Evolutionary conservation across 495 filamentous ascomycete species (phyloP).

Genomic region (Aspergillus nanangensis): DNA sequence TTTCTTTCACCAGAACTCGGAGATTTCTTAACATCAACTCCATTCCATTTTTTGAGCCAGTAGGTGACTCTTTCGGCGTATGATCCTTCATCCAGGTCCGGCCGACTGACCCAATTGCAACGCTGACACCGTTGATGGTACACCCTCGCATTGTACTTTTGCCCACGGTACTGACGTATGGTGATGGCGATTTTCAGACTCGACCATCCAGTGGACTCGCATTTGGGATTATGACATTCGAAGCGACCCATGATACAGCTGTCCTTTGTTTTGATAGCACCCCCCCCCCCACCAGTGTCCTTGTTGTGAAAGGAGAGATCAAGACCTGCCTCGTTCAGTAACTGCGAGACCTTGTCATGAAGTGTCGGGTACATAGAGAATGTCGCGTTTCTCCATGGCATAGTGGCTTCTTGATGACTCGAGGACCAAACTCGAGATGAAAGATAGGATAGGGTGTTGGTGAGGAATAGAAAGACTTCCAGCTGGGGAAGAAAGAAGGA

Average conservation of each 20-base stretch:
- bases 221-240: conserved; percentile 16
- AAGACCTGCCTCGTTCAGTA: conserved; percentile 8
- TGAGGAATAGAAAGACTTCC: too few relatives aligned
- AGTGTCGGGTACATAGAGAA: conserved; percentile 9
- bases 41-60: conserved; percentile 46
- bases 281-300: conserved; percentile 1
- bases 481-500: too few relatives aligned
- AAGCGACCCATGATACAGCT: conserved; percentile 29
- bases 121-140: conserved; percentile 41
- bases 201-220: conserved; percentile 20
- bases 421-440: too few relatives aligned
- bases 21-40: conserved; percentile 30
- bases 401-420: too few relatives aligned
- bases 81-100: conserved; percentile 28
- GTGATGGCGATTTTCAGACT: conserved; percentile 41
- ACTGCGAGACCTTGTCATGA: conserved; percentile 8
- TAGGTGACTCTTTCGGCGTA: conserved; percentile 50
- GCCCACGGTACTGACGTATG: conserved; percentile 36
- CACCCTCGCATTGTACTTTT: conserved; percentile 42
- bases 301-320: conserved; percentile 7
- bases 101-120: conserved; percentile 28
- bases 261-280: conserved; percentile 4
- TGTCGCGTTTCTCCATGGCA: too few relatives aligned
- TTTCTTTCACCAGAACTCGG: conserved; percentile 18
- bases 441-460: too few relatives aligned